Percentiles rank a stretch among this genome's conserved stretches.
phyloP scores from a whole-genome alignment of 2,329 filamentous ascomycete genomes.

The Fonsecaea pugnacius region DNA sequence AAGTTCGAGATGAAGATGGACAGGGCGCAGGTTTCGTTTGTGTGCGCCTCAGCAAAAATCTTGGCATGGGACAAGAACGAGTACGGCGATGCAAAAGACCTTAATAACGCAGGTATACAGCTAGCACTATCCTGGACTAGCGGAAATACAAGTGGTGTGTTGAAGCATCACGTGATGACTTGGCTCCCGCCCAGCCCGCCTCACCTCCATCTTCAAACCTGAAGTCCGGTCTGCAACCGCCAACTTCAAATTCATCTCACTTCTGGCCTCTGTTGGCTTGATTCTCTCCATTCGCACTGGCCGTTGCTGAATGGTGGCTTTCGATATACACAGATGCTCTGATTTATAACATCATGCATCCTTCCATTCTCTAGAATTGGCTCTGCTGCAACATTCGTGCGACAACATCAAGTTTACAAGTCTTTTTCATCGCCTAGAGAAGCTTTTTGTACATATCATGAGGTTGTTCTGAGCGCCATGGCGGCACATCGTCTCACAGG shows the following conservation, averaged over 20 bases:
- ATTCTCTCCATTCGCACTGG: background rate
- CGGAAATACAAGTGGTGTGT: background rate
- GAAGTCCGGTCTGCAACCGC: background rate
- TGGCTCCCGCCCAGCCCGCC: conserved; percentile 5
- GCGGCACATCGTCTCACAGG: background rate
- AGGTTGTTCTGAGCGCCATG: background rate
- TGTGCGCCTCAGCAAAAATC: conserved; percentile 6
- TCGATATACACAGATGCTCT: background rate
- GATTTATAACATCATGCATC: background rate
- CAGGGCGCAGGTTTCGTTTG: background rate
- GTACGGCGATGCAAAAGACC: background rate
- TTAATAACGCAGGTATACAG: background rate
- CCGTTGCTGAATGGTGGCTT: background rate
- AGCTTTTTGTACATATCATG: background rate
- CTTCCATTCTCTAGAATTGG: background rate
- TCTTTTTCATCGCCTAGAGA: background rate
- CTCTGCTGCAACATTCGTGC: background rate
- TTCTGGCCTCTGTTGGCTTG: background rate
- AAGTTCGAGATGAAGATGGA: conserved; percentile 4
- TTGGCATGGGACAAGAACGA: background rate
- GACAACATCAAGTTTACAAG: background rate
- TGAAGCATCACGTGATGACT: background rate
- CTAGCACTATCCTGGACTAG: background rate
- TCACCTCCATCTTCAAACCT: background rate
- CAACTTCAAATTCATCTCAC: conserved; percentile 2